These are phyloP conservation scores for Tetracladium setigerum DNA, from an alignment of 495 filamentous ascomycete genomes.

Conservation along the genomic window DNA sequence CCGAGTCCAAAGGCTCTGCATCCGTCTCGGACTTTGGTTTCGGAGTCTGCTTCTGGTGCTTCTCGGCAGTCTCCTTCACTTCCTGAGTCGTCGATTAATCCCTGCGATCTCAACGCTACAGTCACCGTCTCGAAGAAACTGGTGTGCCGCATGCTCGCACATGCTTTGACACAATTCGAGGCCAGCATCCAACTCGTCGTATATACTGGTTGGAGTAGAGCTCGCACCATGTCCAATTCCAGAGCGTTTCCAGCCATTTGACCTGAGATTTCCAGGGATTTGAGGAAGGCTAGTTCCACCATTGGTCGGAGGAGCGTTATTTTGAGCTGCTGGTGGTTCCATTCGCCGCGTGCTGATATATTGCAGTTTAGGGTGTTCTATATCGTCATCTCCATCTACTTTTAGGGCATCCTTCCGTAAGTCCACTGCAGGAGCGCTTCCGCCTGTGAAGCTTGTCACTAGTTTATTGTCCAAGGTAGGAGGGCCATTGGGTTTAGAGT, in stretches of 20 bases:
- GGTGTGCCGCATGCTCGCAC: slow-evolving; percentile 80
- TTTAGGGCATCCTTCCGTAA: slow-evolving; percentile 1
- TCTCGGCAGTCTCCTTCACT: slow-evolving; percentile 49
- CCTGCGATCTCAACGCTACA: slow-evolving; percentile 65
- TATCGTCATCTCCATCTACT: slow-evolving; percentile 18
- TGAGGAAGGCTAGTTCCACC: neutral
- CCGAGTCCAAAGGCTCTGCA: too few species aligned
- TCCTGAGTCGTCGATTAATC: slow-evolving; percentile 53
- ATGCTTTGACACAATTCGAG: slow-evolving; percentile 71
- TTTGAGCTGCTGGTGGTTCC: slow-evolving; percentile 7
- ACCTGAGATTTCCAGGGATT: neutral
- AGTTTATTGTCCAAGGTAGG: slow-evolving; percentile 1
- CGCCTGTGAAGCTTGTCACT: neutral
- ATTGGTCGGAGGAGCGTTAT: too few species aligned
- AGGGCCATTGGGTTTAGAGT: neutral
- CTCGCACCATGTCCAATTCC: slow-evolving; percentile 12
- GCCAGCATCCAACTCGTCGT: slow-evolving; percentile 66
- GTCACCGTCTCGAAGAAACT: slow-evolving; percentile 76
- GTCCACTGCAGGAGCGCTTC: neutral
- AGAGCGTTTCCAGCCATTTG: slow-evolving; percentile 8
- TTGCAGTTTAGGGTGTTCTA: slow-evolving; percentile 5
- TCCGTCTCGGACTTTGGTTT: too few species aligned
- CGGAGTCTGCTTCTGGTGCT: too few species aligned
- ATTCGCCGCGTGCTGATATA: slow-evolving; percentile 16
- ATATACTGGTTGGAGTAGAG: slow-evolving; percentile 34